Base-by-base conservation (phyloP, 495 filamentous ascomycete species). In the Aspergillus homomorphus region DNA sequence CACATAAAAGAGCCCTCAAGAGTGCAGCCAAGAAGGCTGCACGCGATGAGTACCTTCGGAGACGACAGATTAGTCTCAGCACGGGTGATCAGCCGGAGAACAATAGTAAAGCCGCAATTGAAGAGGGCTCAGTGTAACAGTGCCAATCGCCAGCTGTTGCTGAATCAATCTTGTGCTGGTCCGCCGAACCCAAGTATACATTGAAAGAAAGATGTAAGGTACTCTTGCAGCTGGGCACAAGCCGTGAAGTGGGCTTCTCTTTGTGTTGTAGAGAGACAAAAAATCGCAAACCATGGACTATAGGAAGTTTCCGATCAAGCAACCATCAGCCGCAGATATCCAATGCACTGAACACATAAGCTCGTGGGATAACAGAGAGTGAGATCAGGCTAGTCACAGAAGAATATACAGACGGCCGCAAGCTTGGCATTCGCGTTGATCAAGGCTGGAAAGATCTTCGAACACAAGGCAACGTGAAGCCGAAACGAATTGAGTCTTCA, bases 1-100 rank as follows among this genome's bases (percentile, higher is more conserved):
- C 71, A 28, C 91, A 96, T 62, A 78, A 71, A 62, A 70, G 73
- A 55, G 71, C 68, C 3, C 42, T 81, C 14, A 78, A 69, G 50
- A 64, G 67, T 46, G 64, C 63, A 2, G 67, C 65, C 9, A 74
- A 61, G 55, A 69, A 61, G 55, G 66, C 63, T 21, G 64, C 68
- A 45, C 68, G 71, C 8, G 69, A 72, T 53, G 70, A 64, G 12
- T 62, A 59, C 59, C 44, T 66, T 57, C 64, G 57, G 20, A 54
- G 54, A 44, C 54, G 49, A 42, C 51, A 59, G 45, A 58, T 59
- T 45, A 51, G n/a, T 19, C 24, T 24, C 33, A 38, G 4, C 6
- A 2, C 12, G 33, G 10, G 10, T 38, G 12, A 6, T 12, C 33
- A 12, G 33, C 33, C 33, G 15, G 6, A 14, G 15, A 24, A 51